Evolutionary conservation across 768 basidiomycete genomes (phyloP).

Genomic region (Hygrophoropsis aurantiaca): DNA sequence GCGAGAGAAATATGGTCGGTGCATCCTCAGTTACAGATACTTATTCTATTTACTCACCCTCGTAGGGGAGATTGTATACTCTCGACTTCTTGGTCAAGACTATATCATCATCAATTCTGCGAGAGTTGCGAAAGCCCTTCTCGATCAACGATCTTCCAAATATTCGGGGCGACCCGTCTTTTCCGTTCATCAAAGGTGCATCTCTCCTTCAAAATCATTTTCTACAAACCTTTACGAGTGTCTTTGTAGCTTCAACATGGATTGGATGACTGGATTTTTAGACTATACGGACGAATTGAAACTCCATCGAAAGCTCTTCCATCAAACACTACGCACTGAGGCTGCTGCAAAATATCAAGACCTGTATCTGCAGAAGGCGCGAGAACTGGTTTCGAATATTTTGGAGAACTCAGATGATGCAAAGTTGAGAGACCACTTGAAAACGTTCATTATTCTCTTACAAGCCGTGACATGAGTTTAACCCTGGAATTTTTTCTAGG

Average conservation of each 20-base stretch:
- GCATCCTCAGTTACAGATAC: too few relatives aligned
- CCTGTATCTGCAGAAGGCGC: conserved; percentile 2
- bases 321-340: conserved; percentile 8
- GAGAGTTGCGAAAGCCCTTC: conserved; percentile 3
- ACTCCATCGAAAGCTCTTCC: conserved; percentile 13
- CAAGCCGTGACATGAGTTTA: background rate
- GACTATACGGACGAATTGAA: conserved; percentile 16
- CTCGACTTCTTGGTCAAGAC: background rate
- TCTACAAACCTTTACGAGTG: background rate
- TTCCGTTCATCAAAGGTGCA: background rate
- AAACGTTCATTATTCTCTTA: conserved; percentile 3
- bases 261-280: conserved; percentile 8
- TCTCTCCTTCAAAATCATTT: background rate
- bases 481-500: background rate
- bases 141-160: conserved; percentile 1
- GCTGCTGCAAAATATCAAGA: conserved; percentile 5
- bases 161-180: conserved; percentile 4
- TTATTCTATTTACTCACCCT: too few relatives aligned
- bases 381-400: background rate
- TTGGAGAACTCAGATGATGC: background rate
- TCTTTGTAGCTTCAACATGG: conserved; percentile 5
- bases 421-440: conserved; percentile 1
- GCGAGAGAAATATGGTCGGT: conserved; percentile 2
- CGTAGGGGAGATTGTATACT: conserved; percentile 8
- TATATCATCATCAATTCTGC: conserved; percentile 9